Conservation (phyloP, 352 stramenopile genomes). For the Phytophthora litchii region DNA sequence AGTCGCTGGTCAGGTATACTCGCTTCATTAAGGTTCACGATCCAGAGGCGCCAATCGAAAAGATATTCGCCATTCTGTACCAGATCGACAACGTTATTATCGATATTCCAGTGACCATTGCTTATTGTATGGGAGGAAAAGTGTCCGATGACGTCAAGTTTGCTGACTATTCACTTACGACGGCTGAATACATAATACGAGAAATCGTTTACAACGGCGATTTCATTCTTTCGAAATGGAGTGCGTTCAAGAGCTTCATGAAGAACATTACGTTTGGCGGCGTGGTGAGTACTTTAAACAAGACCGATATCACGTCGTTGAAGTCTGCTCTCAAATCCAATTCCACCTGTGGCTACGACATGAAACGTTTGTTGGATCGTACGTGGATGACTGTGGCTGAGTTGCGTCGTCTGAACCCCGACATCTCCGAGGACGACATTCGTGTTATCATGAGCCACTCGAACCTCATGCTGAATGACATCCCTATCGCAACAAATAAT, state of each 20-base stretch:
- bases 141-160: conserved; percentile 40
- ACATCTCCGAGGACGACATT: conserved; percentile 39
- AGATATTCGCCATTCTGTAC: conserved; percentile 43
- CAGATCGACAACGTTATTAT: conserved; percentile 51
- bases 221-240: conserved; percentile 37
- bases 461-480: conserved; percentile 52
- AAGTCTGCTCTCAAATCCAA: conserved; percentile 36
- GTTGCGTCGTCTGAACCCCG: conserved; percentile 25
- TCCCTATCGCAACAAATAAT: conserved; percentile 51
- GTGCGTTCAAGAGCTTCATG: conserved; percentile 36
- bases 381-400: conserved; percentile 43
- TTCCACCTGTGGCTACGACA: conserved; percentile 38
- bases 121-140: conserved; percentile 44
- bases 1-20: conserved; percentile 43
- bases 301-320: conserved; percentile 27
- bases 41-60: conserved; percentile 38
- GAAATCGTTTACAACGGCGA: conserved; percentile 41
- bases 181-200: conserved; percentile 37
- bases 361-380: conserved; percentile 39
- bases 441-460: conserved; percentile 43
- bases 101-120: conserved; percentile 51
- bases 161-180: conserved; percentile 35
- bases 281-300: conserved; percentile 16
- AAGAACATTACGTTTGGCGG: conserved; percentile 36
- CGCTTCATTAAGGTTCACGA: conserved; percentile 36